phyloP scores from a whole-genome alignment of 768 basidiomycete species.

The Strobilomyces dryophilus region DNA sequence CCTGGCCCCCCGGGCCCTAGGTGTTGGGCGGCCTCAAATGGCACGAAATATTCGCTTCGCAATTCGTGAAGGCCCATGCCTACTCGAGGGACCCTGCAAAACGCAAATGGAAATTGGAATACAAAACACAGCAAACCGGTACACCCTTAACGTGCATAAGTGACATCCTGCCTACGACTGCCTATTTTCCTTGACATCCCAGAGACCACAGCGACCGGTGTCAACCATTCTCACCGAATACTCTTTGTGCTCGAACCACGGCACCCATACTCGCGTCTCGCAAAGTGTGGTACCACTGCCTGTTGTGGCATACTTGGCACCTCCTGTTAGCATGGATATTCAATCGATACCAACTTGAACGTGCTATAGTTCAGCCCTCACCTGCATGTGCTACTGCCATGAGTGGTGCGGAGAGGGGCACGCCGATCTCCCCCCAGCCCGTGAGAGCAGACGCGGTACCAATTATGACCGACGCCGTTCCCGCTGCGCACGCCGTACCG shows the following conservation, averaged over 20 bases:
- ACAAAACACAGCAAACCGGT: no score
- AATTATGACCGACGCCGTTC: conserved; percentile 19
- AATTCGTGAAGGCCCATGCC: no score
- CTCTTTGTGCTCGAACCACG: conserved; percentile 18
- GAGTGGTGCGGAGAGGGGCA: conserved; percentile 6
- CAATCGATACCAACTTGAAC: background rate
- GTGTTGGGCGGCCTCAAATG: no score
- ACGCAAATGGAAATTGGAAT: no score
- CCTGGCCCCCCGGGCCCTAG: no score
- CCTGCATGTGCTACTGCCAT: conserved; percentile 10
- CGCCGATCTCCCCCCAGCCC: background rate
- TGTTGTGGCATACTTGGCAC: conserved; percentile 5
- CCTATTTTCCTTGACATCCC: conserved; percentile 16
- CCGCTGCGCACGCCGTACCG: conserved; percentile 12
- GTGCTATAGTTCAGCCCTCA: background rate
- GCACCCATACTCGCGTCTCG: conserved; percentile 20
- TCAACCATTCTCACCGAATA: conserved; percentile 16
- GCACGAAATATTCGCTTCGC: no score
- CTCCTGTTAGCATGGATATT: background rate
- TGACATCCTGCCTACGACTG: conserved; percentile 4
- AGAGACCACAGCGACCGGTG: conserved; percentile 6
- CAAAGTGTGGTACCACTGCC: conserved; percentile 7
- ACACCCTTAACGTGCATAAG: no score
- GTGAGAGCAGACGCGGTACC: conserved; percentile 1
- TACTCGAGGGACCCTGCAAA: no score